Evolutionary conservation across 306 rosid species (phyloP).

Genomic region (Dryas drummondii): DNA sequence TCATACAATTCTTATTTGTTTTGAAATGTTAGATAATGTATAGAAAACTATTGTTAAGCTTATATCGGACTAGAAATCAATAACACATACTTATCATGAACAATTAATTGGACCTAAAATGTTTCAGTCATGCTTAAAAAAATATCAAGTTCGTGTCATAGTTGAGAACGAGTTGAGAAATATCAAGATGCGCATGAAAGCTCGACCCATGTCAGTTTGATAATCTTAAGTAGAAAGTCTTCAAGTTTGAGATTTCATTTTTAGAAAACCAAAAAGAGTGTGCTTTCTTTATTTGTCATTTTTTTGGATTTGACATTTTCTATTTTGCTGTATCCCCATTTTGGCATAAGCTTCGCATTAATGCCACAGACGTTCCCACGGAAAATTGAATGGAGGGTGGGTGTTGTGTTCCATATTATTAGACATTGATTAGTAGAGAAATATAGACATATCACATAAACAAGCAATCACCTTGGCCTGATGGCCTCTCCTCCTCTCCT

Average conservation of each 20-base stretch:
- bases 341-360: background rate
- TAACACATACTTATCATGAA: no score
- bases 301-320: background rate
- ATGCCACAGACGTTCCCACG: conserved; percentile 15
- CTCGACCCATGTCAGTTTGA: no score
- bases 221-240: no score
- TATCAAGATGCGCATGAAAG: no score
- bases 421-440: background rate
- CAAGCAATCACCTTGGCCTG: background rate
- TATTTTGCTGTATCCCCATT: background rate
- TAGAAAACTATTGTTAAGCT: background rate
- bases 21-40: background rate
- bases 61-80: no score
- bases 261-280: background rate
- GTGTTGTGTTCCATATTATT: conserved; percentile 7
- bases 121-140: no score
- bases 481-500: background rate
- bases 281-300: background rate
- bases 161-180: no score
- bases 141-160: no score
- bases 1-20: background rate
- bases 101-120: no score
- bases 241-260: no score
- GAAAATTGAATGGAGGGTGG: conserved; percentile 6
- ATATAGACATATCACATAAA: background rate